These are phyloP conservation scores for Priceomyces carsonii DNA, from an alignment of 805 yeast genomes.

Conservation along the genomic window DNA sequence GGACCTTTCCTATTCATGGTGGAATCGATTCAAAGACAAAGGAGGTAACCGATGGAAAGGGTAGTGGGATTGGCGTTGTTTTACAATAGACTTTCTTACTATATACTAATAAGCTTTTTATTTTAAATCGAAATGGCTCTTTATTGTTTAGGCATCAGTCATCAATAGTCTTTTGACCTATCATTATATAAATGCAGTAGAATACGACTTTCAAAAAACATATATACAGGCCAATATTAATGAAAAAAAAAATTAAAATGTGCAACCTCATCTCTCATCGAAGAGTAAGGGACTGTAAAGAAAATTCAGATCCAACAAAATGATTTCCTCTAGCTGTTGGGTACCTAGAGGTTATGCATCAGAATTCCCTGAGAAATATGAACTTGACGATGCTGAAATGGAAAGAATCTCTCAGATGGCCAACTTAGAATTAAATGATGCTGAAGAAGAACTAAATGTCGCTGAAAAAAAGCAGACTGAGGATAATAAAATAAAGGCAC, in stretches of 20 bases:
- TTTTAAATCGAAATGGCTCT: too few species aligned
- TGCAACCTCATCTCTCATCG: constrained; percentile 7
- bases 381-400: constrained; percentile 89
- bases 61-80: constrained; percentile 90
- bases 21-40: constrained; percentile 65
- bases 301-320: too few species aligned
- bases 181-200: too few species aligned
- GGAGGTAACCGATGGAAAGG: constrained; percentile 49
- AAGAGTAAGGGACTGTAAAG: neutral
- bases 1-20: constrained; percentile 75
- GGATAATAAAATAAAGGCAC: constrained; percentile 40
- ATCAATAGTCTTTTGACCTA: too few species aligned
- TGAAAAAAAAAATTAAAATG: too few species aligned
- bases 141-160: too few species aligned
- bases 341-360: constrained; percentile 95
- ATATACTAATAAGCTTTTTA: too few species aligned
- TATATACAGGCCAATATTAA: too few species aligned
- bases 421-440: constrained; percentile 75
- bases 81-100: constrained; percentile 54
- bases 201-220: too few species aligned
- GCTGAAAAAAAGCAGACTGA: constrained; percentile 25
- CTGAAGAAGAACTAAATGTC: constrained; percentile 50
- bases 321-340: constrained; percentile 94
- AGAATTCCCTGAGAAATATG: constrained; percentile 88
- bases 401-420: constrained; percentile 87